These are phyloP conservation scores for Saccharomycopsis olivae DNA, from an alignment of 805 yeast species.

Conservation along the genomic window DNA sequence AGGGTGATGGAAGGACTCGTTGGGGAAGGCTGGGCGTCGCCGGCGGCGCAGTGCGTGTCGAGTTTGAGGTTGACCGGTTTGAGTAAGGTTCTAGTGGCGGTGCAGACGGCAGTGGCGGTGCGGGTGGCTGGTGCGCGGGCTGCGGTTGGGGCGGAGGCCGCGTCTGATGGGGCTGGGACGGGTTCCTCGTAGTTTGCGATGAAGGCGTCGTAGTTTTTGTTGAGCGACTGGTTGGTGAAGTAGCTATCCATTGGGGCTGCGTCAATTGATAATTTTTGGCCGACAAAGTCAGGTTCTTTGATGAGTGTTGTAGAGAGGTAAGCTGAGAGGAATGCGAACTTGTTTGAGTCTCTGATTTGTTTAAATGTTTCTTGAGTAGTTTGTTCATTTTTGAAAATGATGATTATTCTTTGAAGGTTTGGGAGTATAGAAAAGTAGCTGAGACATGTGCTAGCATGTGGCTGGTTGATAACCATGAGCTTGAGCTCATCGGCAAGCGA, in stretches of 20 bases:
- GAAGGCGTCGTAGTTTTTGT: conserved; percentile 1
- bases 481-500: conserved; percentile 16
- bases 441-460: not conserved
- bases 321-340: conserved; percentile 1
- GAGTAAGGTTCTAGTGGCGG: conserved; percentile 1
- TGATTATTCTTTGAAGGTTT: conserved; percentile 10
- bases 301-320: conserved; percentile 7
- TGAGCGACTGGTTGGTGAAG: conserved; percentile 4
- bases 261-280: not conserved
- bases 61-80: conserved; percentile 8
- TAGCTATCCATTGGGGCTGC: not conserved
- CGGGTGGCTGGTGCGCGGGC: no score
- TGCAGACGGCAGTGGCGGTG: not conserved
- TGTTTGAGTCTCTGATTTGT: not conserved
- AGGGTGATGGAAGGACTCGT: conserved; percentile 14
- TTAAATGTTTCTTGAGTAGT: conserved; percentile 3
- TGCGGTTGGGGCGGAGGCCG: no score
- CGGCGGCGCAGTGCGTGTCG: conserved; percentile 4
- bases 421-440: conserved; percentile 8
- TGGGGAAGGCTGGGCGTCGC: not conserved
- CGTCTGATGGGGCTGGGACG: conserved; percentile 6
- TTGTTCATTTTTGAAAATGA: conserved; percentile 5
- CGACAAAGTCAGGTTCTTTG: not conserved
- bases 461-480: conserved; percentile 6
- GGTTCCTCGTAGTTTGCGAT: conserved; percentile 15